phyloP scores from a whole-genome alignment of 495 filamentous ascomycete species.

The Penicillium coprophilum region DNA sequence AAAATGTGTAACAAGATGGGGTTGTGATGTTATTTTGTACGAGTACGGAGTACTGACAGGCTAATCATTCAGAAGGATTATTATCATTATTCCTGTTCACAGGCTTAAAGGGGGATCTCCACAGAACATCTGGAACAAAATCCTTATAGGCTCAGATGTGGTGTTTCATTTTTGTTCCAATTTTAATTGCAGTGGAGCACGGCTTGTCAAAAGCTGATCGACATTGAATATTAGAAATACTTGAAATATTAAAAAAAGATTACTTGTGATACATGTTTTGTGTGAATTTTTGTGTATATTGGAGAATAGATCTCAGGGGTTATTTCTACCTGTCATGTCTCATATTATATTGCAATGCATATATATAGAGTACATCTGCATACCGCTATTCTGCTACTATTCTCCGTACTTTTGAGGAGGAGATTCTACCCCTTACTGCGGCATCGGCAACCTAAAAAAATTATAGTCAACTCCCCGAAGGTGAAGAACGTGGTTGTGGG shows the following conservation, averaged over 20 bases:
- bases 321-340: neutral
- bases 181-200: conserved; percentile 17
- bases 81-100: conserved; percentile 7
- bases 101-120: conserved; percentile 23
- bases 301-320: neutral
- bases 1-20: conserved; percentile 2
- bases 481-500: neutral
- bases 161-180: conserved; percentile 25
- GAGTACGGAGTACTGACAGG: neutral
- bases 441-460: conserved; percentile 16
- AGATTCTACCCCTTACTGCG: conserved; percentile 14
- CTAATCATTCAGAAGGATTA: neutral
- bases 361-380: neutral
- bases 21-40: conserved; percentile 17
- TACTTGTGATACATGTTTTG: too few species aligned
- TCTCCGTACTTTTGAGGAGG: neutral
- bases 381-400: neutral
- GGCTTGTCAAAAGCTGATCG: conserved; percentile 10
- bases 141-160: conserved; percentile 10
- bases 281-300: too few species aligned
- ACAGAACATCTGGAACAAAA: conserved; percentile 10
- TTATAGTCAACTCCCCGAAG: conserved; percentile 4
- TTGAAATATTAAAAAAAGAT: too few species aligned
- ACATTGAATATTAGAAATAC: neutral
- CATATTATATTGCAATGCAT: neutral